A percentile compares a stretch with the other conserved stretches of the same genome.
Conservation (phyloP, 148 eudicot genomes). For the Camellia lanceoleosa region DNA sequence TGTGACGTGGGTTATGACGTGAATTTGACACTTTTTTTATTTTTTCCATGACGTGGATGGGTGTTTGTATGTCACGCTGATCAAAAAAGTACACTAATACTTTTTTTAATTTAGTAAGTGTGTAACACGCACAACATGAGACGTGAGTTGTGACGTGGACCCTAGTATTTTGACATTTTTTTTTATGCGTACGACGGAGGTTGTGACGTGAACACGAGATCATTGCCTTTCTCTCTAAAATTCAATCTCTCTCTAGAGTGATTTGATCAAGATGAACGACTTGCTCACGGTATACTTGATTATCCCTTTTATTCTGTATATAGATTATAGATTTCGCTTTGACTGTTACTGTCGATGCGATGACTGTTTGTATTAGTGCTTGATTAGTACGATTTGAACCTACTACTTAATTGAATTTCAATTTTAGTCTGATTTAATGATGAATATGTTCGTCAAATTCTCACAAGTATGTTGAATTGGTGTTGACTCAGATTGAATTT, state of each 20-base stretch:
- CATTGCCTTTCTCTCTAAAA: constrained; percentile 9
- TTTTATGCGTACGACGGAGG: no score
- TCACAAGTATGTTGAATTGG: neutral
- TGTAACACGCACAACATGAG: no score
- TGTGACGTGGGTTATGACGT: no score
- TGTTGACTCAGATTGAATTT: constrained; percentile 2
- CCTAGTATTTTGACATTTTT: no score
- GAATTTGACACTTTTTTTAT: no score
- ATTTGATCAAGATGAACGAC: constrained; percentile 37
- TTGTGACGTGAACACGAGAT: no score
- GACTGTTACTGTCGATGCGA: neutral
- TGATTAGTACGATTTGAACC: neutral
- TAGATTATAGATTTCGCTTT: neutral
- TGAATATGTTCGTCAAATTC: neutral
- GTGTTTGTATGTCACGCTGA: no score
- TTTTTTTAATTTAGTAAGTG: no score
- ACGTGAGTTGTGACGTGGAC: no score
- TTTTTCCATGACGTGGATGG: no score
- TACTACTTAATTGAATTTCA: neutral
- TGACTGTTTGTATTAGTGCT: neutral
- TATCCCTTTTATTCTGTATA: neutral
- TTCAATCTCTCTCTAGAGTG: neutral
- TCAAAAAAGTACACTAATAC: no score
- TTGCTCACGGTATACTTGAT: constrained; percentile 32
- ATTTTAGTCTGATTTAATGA: neutral